Evolutionary conservation across 805 yeast species (phyloP), one percentile per base, ranked within the genome.

Genomic region (Starmerella floris): DNA sequence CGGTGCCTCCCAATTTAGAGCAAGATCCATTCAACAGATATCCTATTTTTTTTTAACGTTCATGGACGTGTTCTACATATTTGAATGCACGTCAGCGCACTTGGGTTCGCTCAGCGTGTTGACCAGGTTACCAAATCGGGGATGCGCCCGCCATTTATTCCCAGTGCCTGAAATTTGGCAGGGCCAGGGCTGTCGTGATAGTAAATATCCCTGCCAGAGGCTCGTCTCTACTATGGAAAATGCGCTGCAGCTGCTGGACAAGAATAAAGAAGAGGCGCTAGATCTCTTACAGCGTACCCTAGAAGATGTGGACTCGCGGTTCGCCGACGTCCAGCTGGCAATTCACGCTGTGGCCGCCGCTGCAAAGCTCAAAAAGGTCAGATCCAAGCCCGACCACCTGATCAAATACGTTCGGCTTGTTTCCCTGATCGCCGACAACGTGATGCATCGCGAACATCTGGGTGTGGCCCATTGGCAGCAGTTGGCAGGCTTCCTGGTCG

Each of bases 381-480:
- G 35, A n/a, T 9, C 26, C 23, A 43, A 50, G 0, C 39, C 35
- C 2, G 23, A 26, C 11, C 47, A 40, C 20, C 23, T 40, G 1
- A 30, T 28, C 3, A 41, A 38, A 4, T 48, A 40, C 19, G 36
- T 48, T 8, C 40, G 37, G 2, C 38, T 40, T 2, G n/a, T 32
- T 1, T 15, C 17, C 10, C 4, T 23, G 11, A 35, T 46, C 19
- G 26, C 35, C 5, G 48, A 41, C 22, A 22, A 30, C 3, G 20
- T 22, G 20, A 21, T 26, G 17, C 51, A 48, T 21, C 17, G 35
- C 6, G 43, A 48, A 17, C 51, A 48, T 28, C 22, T 48, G 22
- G 25, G 28, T 8, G n/a, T 20, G 3, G 23, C 21, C 2, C 35
- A 46, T 15, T 46, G 47, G 48, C 15, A 20, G 11, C 17, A 5